phyloP scores from a whole-genome alignment of 495 filamentous ascomycete genomes.

The Neurospora hispaniola region DNA sequence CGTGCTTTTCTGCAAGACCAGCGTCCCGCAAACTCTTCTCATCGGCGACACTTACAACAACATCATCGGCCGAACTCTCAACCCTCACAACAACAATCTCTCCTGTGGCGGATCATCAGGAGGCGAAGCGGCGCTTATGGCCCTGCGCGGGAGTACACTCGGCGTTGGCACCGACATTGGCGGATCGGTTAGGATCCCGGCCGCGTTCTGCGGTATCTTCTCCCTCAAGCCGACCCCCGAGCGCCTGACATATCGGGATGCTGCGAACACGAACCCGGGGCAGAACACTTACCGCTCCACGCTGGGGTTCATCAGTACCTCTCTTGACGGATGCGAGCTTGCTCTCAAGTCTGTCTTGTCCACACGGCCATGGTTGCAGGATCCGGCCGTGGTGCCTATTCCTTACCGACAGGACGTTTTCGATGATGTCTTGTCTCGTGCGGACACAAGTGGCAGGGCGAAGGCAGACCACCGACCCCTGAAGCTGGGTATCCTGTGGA shows the following conservation, averaged over 20 bases:
- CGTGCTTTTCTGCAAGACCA: conserved; percentile 57
- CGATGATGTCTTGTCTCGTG: conserved; percentile 4
- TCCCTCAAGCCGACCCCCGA: conserved; percentile 49
- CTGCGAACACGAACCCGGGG: conserved; percentile 25
- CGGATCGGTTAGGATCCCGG: conserved; percentile 52
- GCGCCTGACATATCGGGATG: conserved; percentile 40
- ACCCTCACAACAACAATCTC: conserved; percentile 47
- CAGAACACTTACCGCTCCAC: conserved; percentile 24
- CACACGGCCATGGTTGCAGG: conserved; percentile 17
- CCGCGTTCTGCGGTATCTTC: conserved; percentile 48
- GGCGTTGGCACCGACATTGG: conserved; percentile 60
- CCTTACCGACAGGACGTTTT: conserved; percentile 18
- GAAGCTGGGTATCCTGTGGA: conserved; percentile 41
- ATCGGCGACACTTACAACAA: conserved; percentile 49
- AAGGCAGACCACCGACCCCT: conserved; percentile 12
- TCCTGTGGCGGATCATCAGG: conserved; percentile 55
- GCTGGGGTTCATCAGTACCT: conserved; percentile 17
- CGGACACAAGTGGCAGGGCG: background rate
- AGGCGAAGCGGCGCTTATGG: conserved; percentile 44
- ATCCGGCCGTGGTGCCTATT: conserved; percentile 21
- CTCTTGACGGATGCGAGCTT: conserved; percentile 21
- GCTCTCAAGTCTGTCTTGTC: conserved; percentile 22
- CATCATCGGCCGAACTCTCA: conserved; percentile 53
- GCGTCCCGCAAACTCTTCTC: conserved; percentile 46
- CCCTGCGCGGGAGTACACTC: conserved; percentile 30